Evolutionary conservation across 2,329 filamentous ascomycete species (phyloP).

Genomic region (Orbilia brochopaga): DNA sequence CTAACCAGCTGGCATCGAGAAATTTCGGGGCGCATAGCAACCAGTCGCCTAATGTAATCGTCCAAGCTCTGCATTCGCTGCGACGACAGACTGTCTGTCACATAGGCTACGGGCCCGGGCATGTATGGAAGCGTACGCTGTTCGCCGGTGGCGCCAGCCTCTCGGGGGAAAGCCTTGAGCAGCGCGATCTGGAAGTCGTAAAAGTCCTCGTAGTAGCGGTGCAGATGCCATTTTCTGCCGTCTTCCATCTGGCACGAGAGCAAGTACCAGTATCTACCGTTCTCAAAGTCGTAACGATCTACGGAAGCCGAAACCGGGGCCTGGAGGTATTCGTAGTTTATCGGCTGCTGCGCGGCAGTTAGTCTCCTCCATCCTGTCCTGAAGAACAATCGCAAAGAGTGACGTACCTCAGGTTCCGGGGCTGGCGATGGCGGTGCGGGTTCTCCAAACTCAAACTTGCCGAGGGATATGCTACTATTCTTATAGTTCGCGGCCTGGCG

Average conservation of each 20-base stretch:
- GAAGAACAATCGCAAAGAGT: constrained; percentile 66
- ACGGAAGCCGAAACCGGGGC: constrained; percentile 84
- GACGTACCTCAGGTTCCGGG: constrained; percentile 56
- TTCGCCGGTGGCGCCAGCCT: constrained; percentile 81
- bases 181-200: constrained; percentile 98
- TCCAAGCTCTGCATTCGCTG: constrained; percentile 90
- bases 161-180: constrained; percentile 85
- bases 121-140: constrained; percentile 88
- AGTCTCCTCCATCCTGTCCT: background rate
- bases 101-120: constrained; percentile 96
- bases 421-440: constrained; percentile 52
- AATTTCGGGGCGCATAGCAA: constrained; percentile 83
- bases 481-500: constrained; percentile 99
- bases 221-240: constrained; percentile 88
- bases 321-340: constrained; percentile 61
- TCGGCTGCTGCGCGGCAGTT: constrained; percentile 52
- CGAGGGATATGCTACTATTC: constrained; percentile 95
- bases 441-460: constrained; percentile 75
- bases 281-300: constrained; percentile 90
- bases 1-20: constrained; percentile 81
- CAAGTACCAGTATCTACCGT: constrained; percentile 99
- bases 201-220: constrained; percentile 96
- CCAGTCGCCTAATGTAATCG: constrained; percentile 90
- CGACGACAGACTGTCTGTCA: constrained; percentile 96
- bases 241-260: constrained; percentile 91